Percentiles rank a stretch among this genome's conserved stretches.
phyloP scores from a whole-genome alignment of 495 filamentous ascomycete species.

The Cryomyces minteri region DNA sequence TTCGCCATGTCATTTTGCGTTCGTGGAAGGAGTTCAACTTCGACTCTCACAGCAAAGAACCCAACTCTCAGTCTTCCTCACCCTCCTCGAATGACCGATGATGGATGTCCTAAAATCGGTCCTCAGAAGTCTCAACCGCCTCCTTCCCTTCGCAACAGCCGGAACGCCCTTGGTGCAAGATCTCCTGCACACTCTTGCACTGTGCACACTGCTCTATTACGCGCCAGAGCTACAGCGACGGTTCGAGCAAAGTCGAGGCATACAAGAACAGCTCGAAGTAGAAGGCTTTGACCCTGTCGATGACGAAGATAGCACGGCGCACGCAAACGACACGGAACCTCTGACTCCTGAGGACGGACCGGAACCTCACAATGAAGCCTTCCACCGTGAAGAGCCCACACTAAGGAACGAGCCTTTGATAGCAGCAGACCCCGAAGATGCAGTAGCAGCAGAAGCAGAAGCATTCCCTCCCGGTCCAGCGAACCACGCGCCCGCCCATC shows the following conservation, averaged over 20 bases:
- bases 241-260: background rate
- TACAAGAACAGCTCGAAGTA: slow-evolving; percentile 3
- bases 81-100: no score
- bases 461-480: background rate
- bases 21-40: no score
- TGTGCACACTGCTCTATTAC: slow-evolving; percentile 19
- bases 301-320: background rate
- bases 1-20: no score
- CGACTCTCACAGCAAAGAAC: no score
- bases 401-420: no score
- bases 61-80: no score
- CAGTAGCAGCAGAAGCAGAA: background rate
- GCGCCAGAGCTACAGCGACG: slow-evolving; percentile 10
- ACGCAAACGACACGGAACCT: background rate
- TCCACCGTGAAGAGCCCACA: no score
- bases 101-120: no score
- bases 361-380: no score
- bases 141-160: slow-evolving; percentile 20
- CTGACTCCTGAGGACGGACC: background rate
- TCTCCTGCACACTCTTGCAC: slow-evolving; percentile 16
- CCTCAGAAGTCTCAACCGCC: slow-evolving; percentile 8
- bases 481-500: background rate
- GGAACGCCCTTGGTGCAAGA: slow-evolving; percentile 20
- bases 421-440: background rate
- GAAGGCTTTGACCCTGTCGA: background rate